Evolutionary conservation across 1,139 yeast species (phyloP), one percentile per base, ranked within the genome.

Genomic region (Hemisphaericaspora lyxosophila): DNA sequence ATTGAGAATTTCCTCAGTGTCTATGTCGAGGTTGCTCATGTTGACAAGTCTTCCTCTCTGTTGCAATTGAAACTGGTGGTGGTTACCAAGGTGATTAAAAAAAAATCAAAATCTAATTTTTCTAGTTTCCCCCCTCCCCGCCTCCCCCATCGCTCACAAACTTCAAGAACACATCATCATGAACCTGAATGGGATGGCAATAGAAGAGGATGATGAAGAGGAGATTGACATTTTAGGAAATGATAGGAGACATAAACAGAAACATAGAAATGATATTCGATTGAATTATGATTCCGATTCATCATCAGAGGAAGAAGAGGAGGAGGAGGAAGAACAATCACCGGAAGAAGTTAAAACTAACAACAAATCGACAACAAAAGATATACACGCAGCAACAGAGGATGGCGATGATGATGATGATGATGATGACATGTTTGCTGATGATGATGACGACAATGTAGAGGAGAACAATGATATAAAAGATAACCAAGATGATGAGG

Each of bases 1-100:
- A 43, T 75, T 67, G 26, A 80, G 58, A n/a, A 76, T 64, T 17
- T 64, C 73, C 35, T 78, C 84, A 29, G 70, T 54, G 50, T 68
- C 72, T 25, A 63, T 53, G 31, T 53, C 60, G 13, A 54, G 20
- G 20, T 53, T 48, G 2, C 35, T 11, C 45, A 42, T 40, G 22
- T 28, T 23, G 9, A 11, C n/a, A 3, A 11, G 12, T 24, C n/a
- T 7, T 23, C 26, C 26, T 11, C 26, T 9, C 13, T 24, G 13
- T 8, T n/a, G 6, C 7, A 13, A 24, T 9, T 6, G 26, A 24
- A 2, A 19, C 23, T 19, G 23, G 23, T 19, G 23, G 6, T 7
- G 23, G 6, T 8, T 19, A 7, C 8, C 23, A 19, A 8, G 23
- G 8, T 19, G 23, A 6, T 19, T n/a, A n/a, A n/a, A n/a, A n/a